Conservation (phyloP, 345 rosid genomes). For the Arabidopsis suecica region DNA sequence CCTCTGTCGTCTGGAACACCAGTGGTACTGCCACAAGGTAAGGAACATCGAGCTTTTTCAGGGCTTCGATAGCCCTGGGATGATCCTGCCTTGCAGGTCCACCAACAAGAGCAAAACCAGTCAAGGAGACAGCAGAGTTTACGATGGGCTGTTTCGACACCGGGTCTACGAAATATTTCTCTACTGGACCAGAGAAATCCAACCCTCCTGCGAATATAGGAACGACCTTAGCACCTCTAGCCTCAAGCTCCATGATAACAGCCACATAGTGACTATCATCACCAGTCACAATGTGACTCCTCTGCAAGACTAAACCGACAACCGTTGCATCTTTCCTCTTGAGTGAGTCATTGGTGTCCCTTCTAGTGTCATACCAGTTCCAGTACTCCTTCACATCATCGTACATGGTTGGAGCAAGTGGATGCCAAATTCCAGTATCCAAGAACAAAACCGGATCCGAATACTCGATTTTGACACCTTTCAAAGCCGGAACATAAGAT, state of each 20-base stretch:
- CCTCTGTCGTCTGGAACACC: slow-evolving; percentile 98
- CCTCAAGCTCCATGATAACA: slow-evolving; percentile 98
- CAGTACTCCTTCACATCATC: slow-evolving; percentile 95
- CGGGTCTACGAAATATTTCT: slow-evolving; percentile 75
- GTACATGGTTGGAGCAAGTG: slow-evolving; percentile 91
- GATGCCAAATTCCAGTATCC: slow-evolving; percentile 97
- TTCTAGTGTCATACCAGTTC: slow-evolving; percentile 93
- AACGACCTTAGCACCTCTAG: slow-evolving; percentile 94
- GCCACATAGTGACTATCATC: slow-evolving; percentile 97
- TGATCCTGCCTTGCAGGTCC: slow-evolving; percentile 99
- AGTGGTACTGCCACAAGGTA: slow-evolving; percentile 90
- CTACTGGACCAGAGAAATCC: slow-evolving; percentile 93
- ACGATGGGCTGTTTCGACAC: slow-evolving; percentile 69
- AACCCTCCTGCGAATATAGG: slow-evolving; percentile 95
- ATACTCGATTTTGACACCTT: slow-evolving; percentile 72
- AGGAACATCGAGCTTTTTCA: slow-evolving; percentile 93
- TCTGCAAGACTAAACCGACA: slow-evolving; percentile 82
- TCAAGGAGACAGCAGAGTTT: slow-evolving; percentile 78
- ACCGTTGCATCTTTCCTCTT: slow-evolving; percentile 73
- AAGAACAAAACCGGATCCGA: slow-evolving; percentile 91
- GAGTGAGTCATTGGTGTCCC: slow-evolving; percentile 75
- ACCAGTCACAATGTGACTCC: slow-evolving; percentile 99
- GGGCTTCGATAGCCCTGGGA: slow-evolving; percentile 90
- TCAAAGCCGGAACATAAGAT: slow-evolving; percentile 85
- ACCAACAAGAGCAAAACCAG: slow-evolving; percentile 98